phyloP scores from a whole-genome alignment of 306 rosid species.

The Quercus parvula region DNA sequence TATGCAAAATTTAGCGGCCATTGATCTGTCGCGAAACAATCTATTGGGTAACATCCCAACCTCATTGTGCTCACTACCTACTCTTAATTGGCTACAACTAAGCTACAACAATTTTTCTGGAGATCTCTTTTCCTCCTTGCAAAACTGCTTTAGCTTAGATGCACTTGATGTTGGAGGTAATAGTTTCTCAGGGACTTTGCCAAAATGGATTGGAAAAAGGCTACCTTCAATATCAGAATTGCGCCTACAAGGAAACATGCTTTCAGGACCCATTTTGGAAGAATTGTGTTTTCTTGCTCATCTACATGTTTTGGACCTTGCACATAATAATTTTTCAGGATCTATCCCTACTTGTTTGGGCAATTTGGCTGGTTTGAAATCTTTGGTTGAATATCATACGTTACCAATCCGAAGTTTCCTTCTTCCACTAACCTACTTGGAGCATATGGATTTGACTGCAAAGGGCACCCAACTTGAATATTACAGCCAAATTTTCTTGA shows the following conservation, averaged over 20 bases:
- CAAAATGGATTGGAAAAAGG: conserved; percentile 11
- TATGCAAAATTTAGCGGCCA: neutral
- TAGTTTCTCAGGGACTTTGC: neutral
- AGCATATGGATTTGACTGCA: too few relatives aligned
- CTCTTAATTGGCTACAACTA: neutral
- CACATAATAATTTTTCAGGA: neutral
- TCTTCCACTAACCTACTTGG: too few relatives aligned
- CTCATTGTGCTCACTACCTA: neutral
- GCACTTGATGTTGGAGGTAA: neutral
- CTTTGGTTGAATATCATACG: too few relatives aligned
- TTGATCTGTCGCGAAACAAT: neutral
- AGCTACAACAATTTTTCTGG: neutral
- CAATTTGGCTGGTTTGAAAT: too few relatives aligned
- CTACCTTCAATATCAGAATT: neutral
- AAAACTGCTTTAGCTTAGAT: neutral
- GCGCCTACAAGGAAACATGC: neutral
- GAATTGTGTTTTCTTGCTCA: neutral
- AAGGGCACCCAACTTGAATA: too few relatives aligned
- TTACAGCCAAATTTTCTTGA: too few relatives aligned
- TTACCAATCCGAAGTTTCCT: too few relatives aligned
- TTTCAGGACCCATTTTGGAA: neutral
- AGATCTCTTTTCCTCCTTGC: neutral
- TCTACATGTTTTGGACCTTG: neutral
- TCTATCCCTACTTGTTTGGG: too few relatives aligned
- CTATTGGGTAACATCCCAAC: neutral